Percentiles rank a stretch among this genome's conserved stretches.
These are phyloP conservation scores for Camelina neglecta DNA, from an alignment of 345 rosid genomes.

Conservation along the genomic window DNA sequence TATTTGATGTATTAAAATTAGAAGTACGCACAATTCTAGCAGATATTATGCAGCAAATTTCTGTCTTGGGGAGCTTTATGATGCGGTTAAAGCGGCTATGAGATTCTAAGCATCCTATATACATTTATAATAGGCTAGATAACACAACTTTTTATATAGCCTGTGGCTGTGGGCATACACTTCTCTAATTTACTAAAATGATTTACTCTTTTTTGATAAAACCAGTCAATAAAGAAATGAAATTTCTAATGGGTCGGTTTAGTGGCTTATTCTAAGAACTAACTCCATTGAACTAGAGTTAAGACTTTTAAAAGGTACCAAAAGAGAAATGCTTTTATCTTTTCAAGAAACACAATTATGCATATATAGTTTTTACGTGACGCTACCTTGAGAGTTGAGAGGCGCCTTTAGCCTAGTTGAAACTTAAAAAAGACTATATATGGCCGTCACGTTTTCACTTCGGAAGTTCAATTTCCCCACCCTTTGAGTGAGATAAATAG, in stretches of 20 bases:
- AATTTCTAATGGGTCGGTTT: too few species aligned
- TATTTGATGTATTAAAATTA: not conserved
- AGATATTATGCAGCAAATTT: conserved; percentile 14
- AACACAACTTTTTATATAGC: not conserved
- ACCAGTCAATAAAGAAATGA: too few species aligned
- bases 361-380: not conserved
- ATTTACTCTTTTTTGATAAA: too few species aligned
- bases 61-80: conserved; percentile 18
- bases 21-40: not conserved
- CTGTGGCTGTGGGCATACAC: not conserved
- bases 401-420: too few species aligned
- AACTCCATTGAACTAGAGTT: not conserved
- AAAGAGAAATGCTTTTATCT: not conserved
- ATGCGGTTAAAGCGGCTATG: conserved; percentile 19
- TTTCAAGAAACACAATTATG: not conserved
- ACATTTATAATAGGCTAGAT: not conserved
- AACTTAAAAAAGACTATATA: too few species aligned
- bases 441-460: too few species aligned
- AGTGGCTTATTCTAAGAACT: not conserved
- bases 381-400: too few species aligned
- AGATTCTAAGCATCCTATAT: not conserved
- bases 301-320: not conserved
- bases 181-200: not conserved
- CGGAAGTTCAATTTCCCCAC: too few species aligned
- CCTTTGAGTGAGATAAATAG: too few species aligned